Evolutionary conservation across 192 early-diverging fungal genomes (phyloP).

Genomic region (Coemansia sp.): DNA sequence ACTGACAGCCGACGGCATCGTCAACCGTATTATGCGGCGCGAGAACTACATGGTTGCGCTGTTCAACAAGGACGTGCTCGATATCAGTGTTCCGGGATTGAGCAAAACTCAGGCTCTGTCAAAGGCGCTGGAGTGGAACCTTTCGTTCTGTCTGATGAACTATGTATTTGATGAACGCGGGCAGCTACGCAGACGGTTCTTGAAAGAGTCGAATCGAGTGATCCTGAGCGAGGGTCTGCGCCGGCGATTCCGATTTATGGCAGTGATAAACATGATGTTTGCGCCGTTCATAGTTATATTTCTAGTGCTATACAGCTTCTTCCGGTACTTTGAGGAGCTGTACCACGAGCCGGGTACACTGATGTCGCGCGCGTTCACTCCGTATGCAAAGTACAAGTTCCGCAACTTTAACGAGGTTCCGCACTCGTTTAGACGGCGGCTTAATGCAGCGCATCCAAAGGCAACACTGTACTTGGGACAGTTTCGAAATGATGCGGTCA

Average conservation of each 20-base stretch:
- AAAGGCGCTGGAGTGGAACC: slow-evolving; percentile 87
- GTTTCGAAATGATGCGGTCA: slow-evolving; percentile 82
- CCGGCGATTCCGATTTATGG: slow-evolving; percentile 86
- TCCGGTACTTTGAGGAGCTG: slow-evolving; percentile 89
- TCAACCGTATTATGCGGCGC: slow-evolving; percentile 93
- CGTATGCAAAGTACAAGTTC: slow-evolving; percentile 88
- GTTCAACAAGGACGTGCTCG: slow-evolving; percentile 88
- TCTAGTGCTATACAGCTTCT: slow-evolving; percentile 80
- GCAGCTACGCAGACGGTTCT: slow-evolving; percentile 74
- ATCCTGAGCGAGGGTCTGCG: slow-evolving; percentile 68
- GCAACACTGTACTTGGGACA: slow-evolving; percentile 86
- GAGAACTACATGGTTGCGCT: slow-evolving; percentile 97
- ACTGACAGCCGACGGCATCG: slow-evolving; percentile 71
- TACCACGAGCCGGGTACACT: slow-evolving; percentile 79
- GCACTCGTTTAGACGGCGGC: slow-evolving; percentile 77
- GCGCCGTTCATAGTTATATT: slow-evolving; percentile 86
- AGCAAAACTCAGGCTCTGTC: slow-evolving; percentile 70
- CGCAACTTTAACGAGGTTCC: slow-evolving; percentile 98
- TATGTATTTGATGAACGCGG: slow-evolving; percentile 91
- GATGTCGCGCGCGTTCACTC: slow-evolving; percentile 78
- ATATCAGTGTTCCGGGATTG: slow-evolving; percentile 71
- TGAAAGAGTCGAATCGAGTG: slow-evolving; percentile 68
- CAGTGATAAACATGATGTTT: slow-evolving; percentile 76
- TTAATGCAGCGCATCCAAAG: slow-evolving; percentile 69
- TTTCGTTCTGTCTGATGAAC: slow-evolving; percentile 80